Evolutionary conservation across 176 grass and related monocot genomes (phyloP).

Genomic region (Otatea glauca): DNA sequence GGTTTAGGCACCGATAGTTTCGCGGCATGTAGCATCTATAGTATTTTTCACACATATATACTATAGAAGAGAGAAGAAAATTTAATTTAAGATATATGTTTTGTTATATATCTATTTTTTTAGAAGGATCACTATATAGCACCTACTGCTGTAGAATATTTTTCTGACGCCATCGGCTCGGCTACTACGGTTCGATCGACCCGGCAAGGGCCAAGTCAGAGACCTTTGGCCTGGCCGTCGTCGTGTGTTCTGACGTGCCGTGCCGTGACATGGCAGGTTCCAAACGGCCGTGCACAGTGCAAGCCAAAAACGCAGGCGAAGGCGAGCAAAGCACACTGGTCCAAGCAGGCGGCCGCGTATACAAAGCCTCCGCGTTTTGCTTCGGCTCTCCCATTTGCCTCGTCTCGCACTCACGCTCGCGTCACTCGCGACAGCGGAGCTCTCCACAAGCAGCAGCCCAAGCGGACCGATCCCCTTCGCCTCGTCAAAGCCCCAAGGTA

Average conservation of each 20-base stretch:
- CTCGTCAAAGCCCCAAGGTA: slow-evolving; percentile 41
- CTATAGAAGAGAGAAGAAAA: no score
- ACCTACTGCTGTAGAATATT: no score
- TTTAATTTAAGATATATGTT: no score
- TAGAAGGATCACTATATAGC: no score
- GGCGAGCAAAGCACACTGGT: background rate
- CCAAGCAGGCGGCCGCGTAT: slow-evolving; percentile 5
- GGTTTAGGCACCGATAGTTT: slow-evolving; percentile 50
- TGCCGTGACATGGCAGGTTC: background rate
- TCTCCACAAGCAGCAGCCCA: slow-evolving; percentile 17
- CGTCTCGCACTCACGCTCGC: slow-evolving; percentile 45
- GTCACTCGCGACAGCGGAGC: slow-evolving; percentile 35
- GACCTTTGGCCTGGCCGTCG: slow-evolving; percentile 27
- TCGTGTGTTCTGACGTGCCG: background rate
- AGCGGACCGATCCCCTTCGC: slow-evolving; percentile 34
- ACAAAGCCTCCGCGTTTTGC: background rate
- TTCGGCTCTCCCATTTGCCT: slow-evolving; percentile 38
- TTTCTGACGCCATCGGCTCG: background rate
- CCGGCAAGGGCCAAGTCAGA: background rate
- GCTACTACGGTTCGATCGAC: background rate
- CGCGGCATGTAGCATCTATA: no score
- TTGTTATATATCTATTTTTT: no score
- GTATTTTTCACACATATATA: no score
- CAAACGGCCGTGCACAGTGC: background rate
- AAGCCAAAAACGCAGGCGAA: background rate